Conservation (phyloP, 768 basidiomycete species). For the Mycena haematopus region DNA sequence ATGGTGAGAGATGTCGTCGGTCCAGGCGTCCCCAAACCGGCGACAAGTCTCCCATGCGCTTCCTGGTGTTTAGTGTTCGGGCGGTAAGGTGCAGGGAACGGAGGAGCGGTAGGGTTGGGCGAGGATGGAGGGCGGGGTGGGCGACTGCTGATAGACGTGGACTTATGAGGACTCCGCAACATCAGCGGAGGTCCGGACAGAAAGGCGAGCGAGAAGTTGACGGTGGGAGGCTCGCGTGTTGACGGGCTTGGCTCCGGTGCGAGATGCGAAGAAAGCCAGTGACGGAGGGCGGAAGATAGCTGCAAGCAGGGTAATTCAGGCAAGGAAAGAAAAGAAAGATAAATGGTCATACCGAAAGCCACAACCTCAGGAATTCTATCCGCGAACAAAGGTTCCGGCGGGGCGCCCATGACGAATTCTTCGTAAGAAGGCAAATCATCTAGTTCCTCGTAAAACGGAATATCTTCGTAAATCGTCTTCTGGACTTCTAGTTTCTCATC, state of each 20-base stretch:
- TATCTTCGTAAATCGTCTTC: no score
- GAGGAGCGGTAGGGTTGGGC: neutral
- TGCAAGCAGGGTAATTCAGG: neutral
- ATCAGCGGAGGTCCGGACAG: neutral
- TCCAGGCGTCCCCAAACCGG: constrained; percentile 16
- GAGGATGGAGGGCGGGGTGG: neutral
- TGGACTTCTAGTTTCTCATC: no score
- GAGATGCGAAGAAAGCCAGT: neutral
- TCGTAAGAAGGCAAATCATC: constrained; percentile 5
- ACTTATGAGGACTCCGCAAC: neutral
- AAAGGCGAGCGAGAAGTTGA: neutral
- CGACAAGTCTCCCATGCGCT: neutral
- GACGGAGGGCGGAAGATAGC: neutral
- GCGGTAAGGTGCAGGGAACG: neutral
- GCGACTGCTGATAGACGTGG: neutral
- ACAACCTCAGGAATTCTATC: neutral
- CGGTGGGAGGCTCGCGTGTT: neutral
- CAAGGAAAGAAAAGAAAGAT: neutral
- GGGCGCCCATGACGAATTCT: neutral
- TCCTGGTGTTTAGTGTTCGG: neutral
- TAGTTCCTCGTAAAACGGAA: neutral
- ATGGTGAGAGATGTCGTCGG: constrained; percentile 3
- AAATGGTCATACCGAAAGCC: neutral
- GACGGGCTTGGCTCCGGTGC: neutral
- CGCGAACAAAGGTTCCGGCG: neutral